phyloP scores from a whole-genome alignment of 345 rosid genomes.

The Acer yangbiense region DNA sequence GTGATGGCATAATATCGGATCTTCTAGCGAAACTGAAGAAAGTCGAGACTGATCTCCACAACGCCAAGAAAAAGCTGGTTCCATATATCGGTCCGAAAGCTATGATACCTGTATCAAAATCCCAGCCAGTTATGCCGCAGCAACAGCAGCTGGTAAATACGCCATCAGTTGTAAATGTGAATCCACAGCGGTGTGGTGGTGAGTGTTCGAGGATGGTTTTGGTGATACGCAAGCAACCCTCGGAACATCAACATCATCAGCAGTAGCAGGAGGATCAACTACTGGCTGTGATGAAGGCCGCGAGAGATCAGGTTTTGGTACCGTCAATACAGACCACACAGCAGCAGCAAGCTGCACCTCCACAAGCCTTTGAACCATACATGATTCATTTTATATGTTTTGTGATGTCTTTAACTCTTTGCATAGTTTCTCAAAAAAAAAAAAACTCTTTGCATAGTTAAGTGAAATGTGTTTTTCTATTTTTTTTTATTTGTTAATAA shows the following conservation, averaged over 20 bases:
- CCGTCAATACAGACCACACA: too few relatives aligned
- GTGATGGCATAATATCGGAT: slow-evolving; percentile 70
- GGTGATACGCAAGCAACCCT: too few relatives aligned
- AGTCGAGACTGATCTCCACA: slow-evolving; percentile 46
- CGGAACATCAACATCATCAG: too few relatives aligned
- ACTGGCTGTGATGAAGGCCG: too few relatives aligned
- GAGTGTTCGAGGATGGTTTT: too few relatives aligned
- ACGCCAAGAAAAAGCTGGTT: slow-evolving; percentile 62
- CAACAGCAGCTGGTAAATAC: slow-evolving; percentile 17
- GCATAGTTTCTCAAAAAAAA: slow-evolving; percentile 37
- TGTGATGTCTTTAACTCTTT: slow-evolving; percentile 47
- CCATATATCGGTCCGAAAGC: slow-evolving; percentile 51
- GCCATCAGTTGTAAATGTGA: too few relatives aligned
- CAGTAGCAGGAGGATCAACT: too few relatives aligned
- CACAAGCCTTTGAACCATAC: slow-evolving; percentile 37
- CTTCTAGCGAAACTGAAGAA: slow-evolving; percentile 64
- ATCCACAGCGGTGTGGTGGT: too few relatives aligned
- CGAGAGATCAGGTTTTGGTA: too few relatives aligned
- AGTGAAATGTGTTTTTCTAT: slow-evolving; percentile 14
- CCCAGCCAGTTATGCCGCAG: slow-evolving; percentile 27
- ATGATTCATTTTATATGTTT: slow-evolving; percentile 56
- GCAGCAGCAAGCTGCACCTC: too few relatives aligned
- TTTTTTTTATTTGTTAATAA: slow-evolving; percentile 10
- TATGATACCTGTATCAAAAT: slow-evolving; percentile 43
- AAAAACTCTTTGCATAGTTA: slow-evolving; percentile 49